Evolutionary conservation across 306 rosid genomes (phyloP).

Genomic region (Astragalus glycyphyllos): DNA sequence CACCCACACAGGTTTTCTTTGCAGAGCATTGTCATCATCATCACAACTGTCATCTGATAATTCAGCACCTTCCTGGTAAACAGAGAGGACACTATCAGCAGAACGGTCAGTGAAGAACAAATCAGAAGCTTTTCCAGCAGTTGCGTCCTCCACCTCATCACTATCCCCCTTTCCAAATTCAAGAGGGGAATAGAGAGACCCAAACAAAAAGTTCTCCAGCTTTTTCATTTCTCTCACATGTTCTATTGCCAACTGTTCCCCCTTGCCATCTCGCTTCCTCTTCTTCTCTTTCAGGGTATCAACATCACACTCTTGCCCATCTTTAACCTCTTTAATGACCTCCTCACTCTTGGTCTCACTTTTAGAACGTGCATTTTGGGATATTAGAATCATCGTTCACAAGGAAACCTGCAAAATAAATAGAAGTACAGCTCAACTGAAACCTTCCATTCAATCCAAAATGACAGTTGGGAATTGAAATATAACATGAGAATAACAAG

Average conservation of each 20-base stretch:
- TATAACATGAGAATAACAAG: not conserved
- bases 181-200: slow-evolving; percentile 72
- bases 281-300: slow-evolving; percentile 46
- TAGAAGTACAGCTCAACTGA: not conserved
- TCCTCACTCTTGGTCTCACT: slow-evolving; percentile 42
- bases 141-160: slow-evolving; percentile 33
- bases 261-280: slow-evolving; percentile 63
- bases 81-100: slow-evolving; percentile 54
- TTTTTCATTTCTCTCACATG: slow-evolving; percentile 77
- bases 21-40: slow-evolving; percentile 28
- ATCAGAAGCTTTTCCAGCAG: slow-evolving; percentile 44
- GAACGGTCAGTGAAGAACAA: slow-evolving; percentile 73
- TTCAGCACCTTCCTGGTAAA: slow-evolving; percentile 52
- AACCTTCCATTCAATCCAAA: not conserved
- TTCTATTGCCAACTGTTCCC: slow-evolving; percentile 49
- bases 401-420: slow-evolving; percentile 35
- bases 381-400: slow-evolving; percentile 77
- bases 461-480: not conserved
- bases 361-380: slow-evolving; percentile 56
- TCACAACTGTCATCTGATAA: slow-evolving; percentile 40
- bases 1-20: slow-evolving; percentile 80
- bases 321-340: slow-evolving; percentile 33
- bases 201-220: slow-evolving; percentile 76
- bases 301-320: slow-evolving; percentile 5
- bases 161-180: slow-evolving; percentile 65